Base-by-base conservation (phyloP, 495 filamentous ascomycete genomes). In the Achaetomiella virescens region DNA sequence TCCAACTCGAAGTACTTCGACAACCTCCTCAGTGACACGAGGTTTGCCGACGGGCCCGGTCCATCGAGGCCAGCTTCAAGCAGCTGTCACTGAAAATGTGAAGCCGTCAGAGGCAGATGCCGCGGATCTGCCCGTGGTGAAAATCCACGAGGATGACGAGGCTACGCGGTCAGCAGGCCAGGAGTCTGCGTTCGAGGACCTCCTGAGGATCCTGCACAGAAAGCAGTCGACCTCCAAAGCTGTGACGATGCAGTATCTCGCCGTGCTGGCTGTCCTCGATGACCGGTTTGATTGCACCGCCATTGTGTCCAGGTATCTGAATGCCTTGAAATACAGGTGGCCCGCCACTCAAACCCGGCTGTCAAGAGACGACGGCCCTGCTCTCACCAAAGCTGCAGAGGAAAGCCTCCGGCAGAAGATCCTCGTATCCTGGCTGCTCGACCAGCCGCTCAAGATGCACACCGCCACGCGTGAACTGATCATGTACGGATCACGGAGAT, bases 191-290 rank as follows among this genome's bases (percentile, higher is more conserved):
- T 77, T 82, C 27, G 67, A 69, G 21, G 83, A 86, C 59, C 75
- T 87, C 35, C 57, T 88, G 27, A 63, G 74, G 9, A 72, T 84
- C 7, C 66, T 88, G 10, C 84, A 88, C 64, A 72, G 75, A 17
- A 57, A 61, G 6, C 71, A 56, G 38, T 49, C 72, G 22, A 62
- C 50, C 66, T 66, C 67, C 21, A 69, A 67, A 38, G 69, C 67
- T 42, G 44, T 69, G 17, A 68, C 78, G 11, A 72, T 86, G 57
- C 61, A 71, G 7, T 79, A 80, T 48, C 66, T 88, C 8, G 78
- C 83, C 10, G 78, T 82, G n/a, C 69, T 89, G 22, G 78, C 81
- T 14, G 72, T 87, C n/a, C 71, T 87, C 24, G 84, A 83, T 1
- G 86, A 89, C 61, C 75, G 82, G 36, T 86, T 87, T 62, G 79